Evolutionary conservation across 2,329 filamentous ascomycete genomes (phyloP).

Genomic region (Nakataea oryzae): DNA sequence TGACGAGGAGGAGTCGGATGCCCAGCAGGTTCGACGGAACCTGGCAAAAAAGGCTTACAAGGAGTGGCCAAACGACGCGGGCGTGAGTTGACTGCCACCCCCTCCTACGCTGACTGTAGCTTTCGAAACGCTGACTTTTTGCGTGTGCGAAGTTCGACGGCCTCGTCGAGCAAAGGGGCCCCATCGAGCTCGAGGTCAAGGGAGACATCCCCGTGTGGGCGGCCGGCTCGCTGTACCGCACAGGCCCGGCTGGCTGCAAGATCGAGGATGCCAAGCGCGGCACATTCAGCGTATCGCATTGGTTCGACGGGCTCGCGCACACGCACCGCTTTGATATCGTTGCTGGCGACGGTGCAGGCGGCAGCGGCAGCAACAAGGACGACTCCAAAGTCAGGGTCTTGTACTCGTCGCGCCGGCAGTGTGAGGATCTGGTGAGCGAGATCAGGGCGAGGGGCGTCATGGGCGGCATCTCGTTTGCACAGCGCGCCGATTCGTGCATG

Average conservation of each 20-base stretch:
- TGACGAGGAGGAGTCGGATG: background rate
- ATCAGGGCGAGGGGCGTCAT: conserved; percentile 50
- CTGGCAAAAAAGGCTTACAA: background rate
- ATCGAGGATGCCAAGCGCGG: conserved; percentile 43
- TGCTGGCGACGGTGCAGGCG: conserved; percentile 22
- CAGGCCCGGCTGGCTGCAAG: conserved; percentile 40
- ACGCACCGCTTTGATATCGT: conserved; percentile 62
- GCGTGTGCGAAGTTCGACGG: conserved; percentile 47
- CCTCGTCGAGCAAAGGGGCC: conserved; percentile 54
- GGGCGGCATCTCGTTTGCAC: conserved; percentile 53
- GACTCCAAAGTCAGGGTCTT: conserved; percentile 33
- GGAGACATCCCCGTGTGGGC: conserved; percentile 63
- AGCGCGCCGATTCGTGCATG: conserved; percentile 64
- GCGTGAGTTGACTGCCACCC: conserved; percentile 5
- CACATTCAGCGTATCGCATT: conserved; percentile 56
- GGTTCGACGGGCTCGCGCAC: conserved; percentile 72
- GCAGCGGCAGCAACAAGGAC: conserved; percentile 10
- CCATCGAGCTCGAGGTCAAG: conserved; percentile 50
- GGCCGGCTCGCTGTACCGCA: conserved; percentile 63
- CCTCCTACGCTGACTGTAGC: background rate
- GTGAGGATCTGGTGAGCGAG: conserved; percentile 49
- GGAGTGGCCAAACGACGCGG: conserved; percentile 12
- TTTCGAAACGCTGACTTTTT: background rate
- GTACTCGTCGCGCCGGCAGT: conserved; percentile 63
- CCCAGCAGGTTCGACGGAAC: background rate